Evolutionary conservation across 768 basidiomycete species (phyloP).

Genomic region (Tulasnella sp.): DNA sequence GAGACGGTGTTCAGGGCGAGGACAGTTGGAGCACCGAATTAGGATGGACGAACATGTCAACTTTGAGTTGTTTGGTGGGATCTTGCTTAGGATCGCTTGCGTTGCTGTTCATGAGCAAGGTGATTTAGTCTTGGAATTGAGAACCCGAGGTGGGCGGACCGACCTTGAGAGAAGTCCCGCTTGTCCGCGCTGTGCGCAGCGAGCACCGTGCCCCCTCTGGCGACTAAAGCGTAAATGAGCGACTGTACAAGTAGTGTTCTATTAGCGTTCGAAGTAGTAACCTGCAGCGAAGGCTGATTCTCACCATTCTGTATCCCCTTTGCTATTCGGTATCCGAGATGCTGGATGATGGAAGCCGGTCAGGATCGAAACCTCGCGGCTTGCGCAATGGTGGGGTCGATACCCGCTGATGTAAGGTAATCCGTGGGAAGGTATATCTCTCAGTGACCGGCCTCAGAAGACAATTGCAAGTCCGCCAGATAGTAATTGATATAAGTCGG

Average conservation of each 20-base stretch:
- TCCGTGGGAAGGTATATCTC: not conserved
- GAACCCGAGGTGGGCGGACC: not conserved
- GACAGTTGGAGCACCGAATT: not conserved
- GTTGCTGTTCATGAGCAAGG: constrained; percentile 50
- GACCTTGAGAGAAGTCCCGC: constrained; percentile 87
- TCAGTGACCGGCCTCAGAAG: no score
- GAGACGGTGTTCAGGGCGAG: not conserved
- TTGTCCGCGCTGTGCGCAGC: constrained; percentile 79
- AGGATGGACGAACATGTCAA: constrained; percentile 36
- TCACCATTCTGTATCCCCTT: not conserved
- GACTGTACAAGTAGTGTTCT: constrained; percentile 36
- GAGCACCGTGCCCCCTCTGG: constrained; percentile 72
- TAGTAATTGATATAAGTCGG: no score
- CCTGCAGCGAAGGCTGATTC: not conserved
- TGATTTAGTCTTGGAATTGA: not conserved
- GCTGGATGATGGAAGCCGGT: constrained; percentile 12
- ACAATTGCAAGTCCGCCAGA: no score
- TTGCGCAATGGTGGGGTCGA: not conserved
- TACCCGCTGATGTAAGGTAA: not conserved
- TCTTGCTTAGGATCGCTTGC: constrained; percentile 87
- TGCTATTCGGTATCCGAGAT: not conserved
- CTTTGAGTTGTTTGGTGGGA: constrained; percentile 81
- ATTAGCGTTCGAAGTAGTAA: not conserved
- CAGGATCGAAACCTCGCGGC: not conserved
- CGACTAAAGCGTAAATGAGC: constrained; percentile 76